These are phyloP conservation scores for Lactifluus rugatus DNA, from an alignment of 768 basidiomycete species.

Conservation along the genomic window DNA sequence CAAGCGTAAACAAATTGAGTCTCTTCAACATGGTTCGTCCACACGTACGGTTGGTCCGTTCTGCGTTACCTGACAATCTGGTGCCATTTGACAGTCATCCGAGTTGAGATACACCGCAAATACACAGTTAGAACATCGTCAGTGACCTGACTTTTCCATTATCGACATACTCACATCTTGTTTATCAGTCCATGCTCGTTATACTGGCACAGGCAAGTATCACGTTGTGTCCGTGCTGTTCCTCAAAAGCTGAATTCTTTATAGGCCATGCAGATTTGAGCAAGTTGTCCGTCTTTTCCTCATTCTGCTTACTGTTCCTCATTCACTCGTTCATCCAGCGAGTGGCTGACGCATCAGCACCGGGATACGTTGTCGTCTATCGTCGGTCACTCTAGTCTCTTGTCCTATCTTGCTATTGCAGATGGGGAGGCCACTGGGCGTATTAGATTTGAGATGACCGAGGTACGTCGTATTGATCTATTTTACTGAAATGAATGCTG, in stretches of 20 bases:
- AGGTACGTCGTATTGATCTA: slow-evolving; percentile 47
- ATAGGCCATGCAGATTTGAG: slow-evolving; percentile 92
- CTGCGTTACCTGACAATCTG: neutral
- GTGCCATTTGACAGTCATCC: slow-evolving; percentile 47
- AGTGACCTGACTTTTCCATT: slow-evolving; percentile 27
- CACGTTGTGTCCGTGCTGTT: neutral
- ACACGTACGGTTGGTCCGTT: slow-evolving; percentile 5
- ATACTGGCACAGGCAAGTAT: slow-evolving; percentile 83
- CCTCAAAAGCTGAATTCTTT: slow-evolving; percentile 12
- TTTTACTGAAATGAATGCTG: neutral
- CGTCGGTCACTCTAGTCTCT: slow-evolving; percentile 78
- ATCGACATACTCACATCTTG: slow-evolving; percentile 15
- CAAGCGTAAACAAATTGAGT: slow-evolving; percentile 1
- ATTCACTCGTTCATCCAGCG: slow-evolving; percentile 40
- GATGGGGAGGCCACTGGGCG: slow-evolving; percentile 91
- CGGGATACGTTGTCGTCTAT: slow-evolving; percentile 92
- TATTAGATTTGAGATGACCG: slow-evolving; percentile 88
- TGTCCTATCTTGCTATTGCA: slow-evolving; percentile 83
- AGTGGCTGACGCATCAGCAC: slow-evolving; percentile 97
- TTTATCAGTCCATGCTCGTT: slow-evolving; percentile 79
- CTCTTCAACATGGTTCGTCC: slow-evolving; percentile 14
- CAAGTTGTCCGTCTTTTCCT: slow-evolving; percentile 61
- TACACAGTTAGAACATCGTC: slow-evolving; percentile 90
- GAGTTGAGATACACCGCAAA: slow-evolving; percentile 94
- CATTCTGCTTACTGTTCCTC: slow-evolving; percentile 6